phyloP scores from a whole-genome alignment of 2,329 filamentous ascomycete genomes.

The Alternaria gansuensis region DNA sequence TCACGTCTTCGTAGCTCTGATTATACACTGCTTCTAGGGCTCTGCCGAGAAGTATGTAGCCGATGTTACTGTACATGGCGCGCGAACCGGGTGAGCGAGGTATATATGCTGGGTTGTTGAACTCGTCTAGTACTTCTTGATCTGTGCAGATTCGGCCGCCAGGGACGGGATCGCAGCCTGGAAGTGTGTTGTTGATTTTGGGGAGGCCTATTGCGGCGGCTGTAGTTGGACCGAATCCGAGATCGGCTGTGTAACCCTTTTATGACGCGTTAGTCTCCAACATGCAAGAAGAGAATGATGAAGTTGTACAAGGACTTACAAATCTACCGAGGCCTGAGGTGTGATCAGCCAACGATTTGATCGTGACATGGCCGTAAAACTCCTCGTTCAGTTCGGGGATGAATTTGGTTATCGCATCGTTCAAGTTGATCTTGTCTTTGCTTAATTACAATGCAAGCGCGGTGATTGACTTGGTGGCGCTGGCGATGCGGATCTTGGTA shows the following conservation, averaged over 20 bases:
- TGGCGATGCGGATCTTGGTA: constrained; percentile 35
- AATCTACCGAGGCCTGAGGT: constrained; percentile 38
- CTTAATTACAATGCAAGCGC: constrained; percentile 36
- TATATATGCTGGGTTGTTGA: constrained; percentile 32
- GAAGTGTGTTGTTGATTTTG: constrained; percentile 27
- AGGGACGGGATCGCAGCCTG: constrained; percentile 37
- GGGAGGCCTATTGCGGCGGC: constrained; percentile 31
- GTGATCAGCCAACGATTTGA: constrained; percentile 33
- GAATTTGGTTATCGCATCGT: constrained; percentile 38
- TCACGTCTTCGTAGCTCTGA: constrained; percentile 32
- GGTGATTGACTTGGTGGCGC: constrained; percentile 41
- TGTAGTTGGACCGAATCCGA: constrained; percentile 24
- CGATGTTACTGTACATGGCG: constrained; percentile 38
- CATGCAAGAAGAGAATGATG: neutral
- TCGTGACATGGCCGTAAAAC: constrained; percentile 34
- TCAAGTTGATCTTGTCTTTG: constrained; percentile 30
- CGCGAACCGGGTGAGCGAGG: constrained; percentile 30
- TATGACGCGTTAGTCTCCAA: neutral
- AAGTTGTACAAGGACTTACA: constrained; percentile 12
- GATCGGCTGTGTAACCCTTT: constrained; percentile 36
- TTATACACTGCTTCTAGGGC: constrained; percentile 32
- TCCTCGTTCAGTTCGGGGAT: constrained; percentile 31
- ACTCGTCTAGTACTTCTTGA: constrained; percentile 33
- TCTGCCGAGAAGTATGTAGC: constrained; percentile 37
- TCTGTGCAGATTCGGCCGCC: constrained; percentile 32